Base-by-base conservation (phyloP, 768 basidiomycete genomes). In the Podaxis pistillaris region DNA sequence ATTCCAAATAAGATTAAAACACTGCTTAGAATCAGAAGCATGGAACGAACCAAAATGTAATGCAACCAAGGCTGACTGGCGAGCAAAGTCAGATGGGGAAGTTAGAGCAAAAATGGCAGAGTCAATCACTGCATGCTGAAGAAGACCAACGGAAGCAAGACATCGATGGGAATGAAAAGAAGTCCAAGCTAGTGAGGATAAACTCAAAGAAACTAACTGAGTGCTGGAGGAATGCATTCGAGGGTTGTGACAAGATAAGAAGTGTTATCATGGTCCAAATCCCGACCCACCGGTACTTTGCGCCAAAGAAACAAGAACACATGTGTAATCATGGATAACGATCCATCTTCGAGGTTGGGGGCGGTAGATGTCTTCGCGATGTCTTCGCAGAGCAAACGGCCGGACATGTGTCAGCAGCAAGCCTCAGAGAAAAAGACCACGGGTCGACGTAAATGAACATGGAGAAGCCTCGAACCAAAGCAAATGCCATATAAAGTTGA, bases 101-200 rank as follows among this genome's bases (percentile, higher is more conserved):
- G 40, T 44, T 13, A 61, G 52, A 61, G 38, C 26, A 52, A 60
- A 40, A 51, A 24, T 60, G 58, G 49, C 58, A 60, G 58, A 60
- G 58, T 46, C 58, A 51, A 60, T 60, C 49, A 60, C 40, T 26
- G 17, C 22, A 24, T 37, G 12, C 17, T 38, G n/a, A 44, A 28
- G n/a, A 56, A 56, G 38, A 26, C 22, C 17, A 40, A 40, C 13
- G 36, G n/a, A 55, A 53, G 38, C 4, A 12, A 2, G 28, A 15
- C 17, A 22, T 22, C 13, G 17, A 36, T 55, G 60, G 26, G 24
- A 50, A 59, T 17, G 40, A 61, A 41, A 60, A 28, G 53, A 55
- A 56, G 54, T 13, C 15, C 1, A 30, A 22, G 12, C 13, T 11
- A 26, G 11, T 59, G 49, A 24, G 41, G 40, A 41, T 37, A 13